Evolutionary conservation across 768 basidiomycete species (phyloP).

Genomic region (Fomitopsis serialis): DNA sequence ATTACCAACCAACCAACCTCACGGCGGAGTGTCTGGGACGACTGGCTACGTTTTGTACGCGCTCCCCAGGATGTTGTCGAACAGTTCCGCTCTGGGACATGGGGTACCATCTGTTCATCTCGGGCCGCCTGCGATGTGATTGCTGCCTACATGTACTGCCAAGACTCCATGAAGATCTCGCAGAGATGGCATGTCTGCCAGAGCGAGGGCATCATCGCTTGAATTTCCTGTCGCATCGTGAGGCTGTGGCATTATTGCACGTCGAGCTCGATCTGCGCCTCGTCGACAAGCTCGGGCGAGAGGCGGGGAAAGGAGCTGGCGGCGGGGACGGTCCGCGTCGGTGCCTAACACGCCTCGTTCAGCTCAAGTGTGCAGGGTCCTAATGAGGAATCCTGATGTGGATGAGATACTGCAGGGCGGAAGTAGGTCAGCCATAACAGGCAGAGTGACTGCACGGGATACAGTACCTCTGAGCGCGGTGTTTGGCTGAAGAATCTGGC

Average conservation of each 20-base stretch:
- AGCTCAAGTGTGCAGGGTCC: not conserved
- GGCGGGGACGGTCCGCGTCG: conserved; percentile 8
- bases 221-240: conserved; percentile 37
- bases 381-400: conserved; percentile 30
- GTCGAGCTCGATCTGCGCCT: conserved; percentile 24
- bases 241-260: conserved; percentile 22
- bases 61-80: conserved; percentile 47
- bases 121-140: not conserved
- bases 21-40: not conserved
- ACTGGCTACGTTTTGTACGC: conserved; percentile 47
- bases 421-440: not conserved
- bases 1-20: too few species aligned
- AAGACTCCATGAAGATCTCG: conserved; percentile 61
- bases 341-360: conserved; percentile 17
- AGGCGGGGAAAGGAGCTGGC: conserved; percentile 28
- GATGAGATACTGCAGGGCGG: conserved; percentile 45
- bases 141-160: conserved; percentile 52
- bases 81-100: conserved; percentile 47
- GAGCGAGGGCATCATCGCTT: conserved; percentile 42
- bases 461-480: conserved; percentile 63
- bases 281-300: conserved; percentile 36
- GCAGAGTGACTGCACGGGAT: conserved; percentile 12
- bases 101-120: conserved; percentile 41
- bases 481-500: conserved; percentile 58
- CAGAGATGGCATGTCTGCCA: conserved; percentile 57